Evolutionary conservation across 306 rosid species (phyloP).

Genomic region (Quercus rubra): DNA sequence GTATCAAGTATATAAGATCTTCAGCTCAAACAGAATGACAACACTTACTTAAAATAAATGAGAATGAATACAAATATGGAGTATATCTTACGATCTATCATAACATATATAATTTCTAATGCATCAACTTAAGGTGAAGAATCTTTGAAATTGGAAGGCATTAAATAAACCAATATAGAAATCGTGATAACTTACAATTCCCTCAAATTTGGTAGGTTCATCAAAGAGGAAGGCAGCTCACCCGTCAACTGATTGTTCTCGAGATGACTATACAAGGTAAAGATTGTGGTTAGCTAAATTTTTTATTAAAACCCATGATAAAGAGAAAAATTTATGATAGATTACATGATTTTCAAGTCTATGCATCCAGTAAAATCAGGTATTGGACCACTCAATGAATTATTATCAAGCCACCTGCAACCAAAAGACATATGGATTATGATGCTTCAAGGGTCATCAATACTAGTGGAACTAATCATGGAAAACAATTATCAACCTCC

Average conservation of each 20-base stretch:
- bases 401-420: conserved; percentile 61
- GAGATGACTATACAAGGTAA: conserved; percentile 68
- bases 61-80: conserved; percentile 3
- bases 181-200: conserved; percentile 65
- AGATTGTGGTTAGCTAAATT: conserved; percentile 32
- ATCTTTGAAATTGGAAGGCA: background rate
- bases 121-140: background rate
- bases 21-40: background rate
- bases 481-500: conserved; percentile 10
- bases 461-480: conserved; percentile 9
- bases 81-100: background rate
- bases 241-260: conserved; percentile 86
- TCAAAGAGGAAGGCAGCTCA: conserved; percentile 61
- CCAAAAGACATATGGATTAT: conserved; percentile 10
- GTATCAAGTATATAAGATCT: conserved; percentile 3
- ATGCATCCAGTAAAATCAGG: conserved; percentile 80
- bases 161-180: conserved; percentile 7
- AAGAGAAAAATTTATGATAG: conserved; percentile 14
- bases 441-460: background rate
- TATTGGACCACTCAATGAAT: conserved; percentile 61
- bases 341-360: conserved; percentile 81
- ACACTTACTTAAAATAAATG: conserved; percentile 1
- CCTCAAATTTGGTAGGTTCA: conserved; percentile 69
- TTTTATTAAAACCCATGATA: background rate
- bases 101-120: background rate